These are phyloP conservation scores for Allantophomopsis lycopodina DNA, from an alignment of 2,329 filamentous ascomycete genomes.

Conservation along the genomic window DNA sequence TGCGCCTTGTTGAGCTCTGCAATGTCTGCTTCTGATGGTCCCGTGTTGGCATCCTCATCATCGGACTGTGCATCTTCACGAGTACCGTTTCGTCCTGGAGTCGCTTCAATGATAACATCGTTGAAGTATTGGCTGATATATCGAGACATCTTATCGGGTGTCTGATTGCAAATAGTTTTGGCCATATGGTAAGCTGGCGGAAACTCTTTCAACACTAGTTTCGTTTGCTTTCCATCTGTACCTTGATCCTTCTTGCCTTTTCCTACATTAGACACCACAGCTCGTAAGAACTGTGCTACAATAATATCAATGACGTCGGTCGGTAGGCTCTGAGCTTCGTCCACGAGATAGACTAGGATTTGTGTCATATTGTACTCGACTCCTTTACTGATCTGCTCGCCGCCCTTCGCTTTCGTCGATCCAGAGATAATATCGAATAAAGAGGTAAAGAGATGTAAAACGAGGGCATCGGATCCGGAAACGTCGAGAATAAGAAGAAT, in stretches of 20 bases:
- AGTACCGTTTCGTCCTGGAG: slow-evolving; percentile 42
- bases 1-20: slow-evolving; percentile 85
- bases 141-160: slow-evolving; percentile 85
- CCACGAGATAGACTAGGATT: slow-evolving; percentile 72
- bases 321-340: slow-evolving; percentile 69
- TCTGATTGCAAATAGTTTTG: slow-evolving; percentile 81
- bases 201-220: slow-evolving; percentile 72
- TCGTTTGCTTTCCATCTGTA: slow-evolving; percentile 66
- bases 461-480: slow-evolving; percentile 64
- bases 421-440: slow-evolving; percentile 88
- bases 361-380: slow-evolving; percentile 87
- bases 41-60: slow-evolving; percentile 42
- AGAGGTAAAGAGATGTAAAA: slow-evolving; percentile 69
- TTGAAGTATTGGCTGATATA: slow-evolving; percentile 95
- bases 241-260: slow-evolving; percentile 37
- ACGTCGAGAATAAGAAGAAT: slow-evolving; percentile 85
- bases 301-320: slow-evolving; percentile 80
- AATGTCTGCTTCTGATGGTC: slow-evolving; percentile 70
- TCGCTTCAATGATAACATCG: slow-evolving; percentile 86
- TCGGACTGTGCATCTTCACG: slow-evolving; percentile 43
- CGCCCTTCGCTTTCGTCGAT: slow-evolving; percentile 57
- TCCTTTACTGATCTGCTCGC: slow-evolving; percentile 80
- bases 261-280: slow-evolving; percentile 52
- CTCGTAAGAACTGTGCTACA: slow-evolving; percentile 87
- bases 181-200: slow-evolving; percentile 94